Conservation (phyloP, 2,329 filamentous ascomycete genomes). For the Pseudogymnoascus sp. region DNA sequence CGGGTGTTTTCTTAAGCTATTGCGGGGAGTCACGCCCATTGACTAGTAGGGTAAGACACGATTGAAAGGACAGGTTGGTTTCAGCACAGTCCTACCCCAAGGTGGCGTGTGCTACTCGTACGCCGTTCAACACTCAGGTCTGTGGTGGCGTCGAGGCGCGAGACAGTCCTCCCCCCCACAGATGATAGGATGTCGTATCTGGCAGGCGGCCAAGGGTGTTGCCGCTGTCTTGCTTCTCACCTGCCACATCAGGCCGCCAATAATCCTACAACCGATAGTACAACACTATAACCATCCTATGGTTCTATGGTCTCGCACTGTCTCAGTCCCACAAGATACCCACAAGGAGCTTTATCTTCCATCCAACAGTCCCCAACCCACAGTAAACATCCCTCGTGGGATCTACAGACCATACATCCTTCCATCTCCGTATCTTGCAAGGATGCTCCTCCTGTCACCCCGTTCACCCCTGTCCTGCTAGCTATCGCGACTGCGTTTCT, state of each 20-base stretch:
- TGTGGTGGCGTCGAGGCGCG: not conserved
- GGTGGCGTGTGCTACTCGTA: not conserved
- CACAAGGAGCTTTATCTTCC: not conserved
- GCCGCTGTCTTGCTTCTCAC: not conserved
- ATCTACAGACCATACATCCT: not conserved
- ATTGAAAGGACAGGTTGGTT: not conserved
- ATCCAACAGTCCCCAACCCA: not conserved
- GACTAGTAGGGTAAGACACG: not conserved
- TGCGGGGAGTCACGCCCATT: not conserved
- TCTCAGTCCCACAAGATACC: not conserved
- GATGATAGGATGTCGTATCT: not conserved
- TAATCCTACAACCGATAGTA: not conserved
- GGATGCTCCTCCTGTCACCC: not conserved
- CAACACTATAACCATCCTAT: not conserved
- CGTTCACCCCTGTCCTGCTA: not conserved
- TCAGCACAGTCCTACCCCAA: not conserved
- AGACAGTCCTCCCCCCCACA: not conserved
- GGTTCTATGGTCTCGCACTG: not conserved
- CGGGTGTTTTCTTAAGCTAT: conserved; percentile 5
- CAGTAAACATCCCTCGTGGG: not conserved
- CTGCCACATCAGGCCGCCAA: not conserved
- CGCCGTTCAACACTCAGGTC: not conserved
- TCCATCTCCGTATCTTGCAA: conserved; percentile 1
- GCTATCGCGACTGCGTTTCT: conserved; percentile 2
- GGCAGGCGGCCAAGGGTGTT: conserved; percentile 1